These are phyloP conservation scores for Venturia asperata DNA, from an alignment of 2,329 filamentous ascomycete species.

Conservation along the genomic window DNA sequence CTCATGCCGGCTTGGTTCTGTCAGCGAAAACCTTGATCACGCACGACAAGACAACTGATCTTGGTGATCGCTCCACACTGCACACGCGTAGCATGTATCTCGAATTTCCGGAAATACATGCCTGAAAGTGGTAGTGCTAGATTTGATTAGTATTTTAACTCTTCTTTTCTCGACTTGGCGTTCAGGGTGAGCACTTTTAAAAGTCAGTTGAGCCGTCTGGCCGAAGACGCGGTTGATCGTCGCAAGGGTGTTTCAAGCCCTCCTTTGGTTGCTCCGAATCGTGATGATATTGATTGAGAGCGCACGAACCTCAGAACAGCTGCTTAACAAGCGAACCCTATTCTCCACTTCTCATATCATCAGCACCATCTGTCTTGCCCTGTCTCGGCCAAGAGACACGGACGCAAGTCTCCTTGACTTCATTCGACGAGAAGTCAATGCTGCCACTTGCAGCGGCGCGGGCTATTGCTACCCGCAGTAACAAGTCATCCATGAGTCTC, in stretches of 20 bases:
- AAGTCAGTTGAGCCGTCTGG: not conserved
- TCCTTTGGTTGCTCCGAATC: no score
- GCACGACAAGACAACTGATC: not conserved
- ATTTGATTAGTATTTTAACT: no score
- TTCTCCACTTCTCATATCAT: conserved; percentile 1
- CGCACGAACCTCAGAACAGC: not conserved
- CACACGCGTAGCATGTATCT: not conserved
- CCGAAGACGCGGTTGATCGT: not conserved
- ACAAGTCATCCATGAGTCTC: not conserved
- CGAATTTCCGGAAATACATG: not conserved
- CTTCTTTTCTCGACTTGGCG: not conserved
- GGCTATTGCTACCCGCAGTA: not conserved
- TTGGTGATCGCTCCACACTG: not conserved
- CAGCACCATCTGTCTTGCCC: not conserved
- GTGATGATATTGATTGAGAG: not conserved
- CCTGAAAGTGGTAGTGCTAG: not conserved
- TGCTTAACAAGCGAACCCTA: not conserved
- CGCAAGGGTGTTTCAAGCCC: conserved; percentile 1
- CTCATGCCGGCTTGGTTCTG: not conserved
- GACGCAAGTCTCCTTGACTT: not conserved
- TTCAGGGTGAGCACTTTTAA: not conserved
- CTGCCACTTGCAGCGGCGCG: not conserved
- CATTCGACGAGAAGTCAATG: not conserved
- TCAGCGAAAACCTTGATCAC: not conserved
- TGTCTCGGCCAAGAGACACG: not conserved